A percentile compares a stretch with the other conserved stretches of the same genome.
Conservation (phyloP, 2,329 filamentous ascomycete species). For the Sclerotinia borealis region DNA sequence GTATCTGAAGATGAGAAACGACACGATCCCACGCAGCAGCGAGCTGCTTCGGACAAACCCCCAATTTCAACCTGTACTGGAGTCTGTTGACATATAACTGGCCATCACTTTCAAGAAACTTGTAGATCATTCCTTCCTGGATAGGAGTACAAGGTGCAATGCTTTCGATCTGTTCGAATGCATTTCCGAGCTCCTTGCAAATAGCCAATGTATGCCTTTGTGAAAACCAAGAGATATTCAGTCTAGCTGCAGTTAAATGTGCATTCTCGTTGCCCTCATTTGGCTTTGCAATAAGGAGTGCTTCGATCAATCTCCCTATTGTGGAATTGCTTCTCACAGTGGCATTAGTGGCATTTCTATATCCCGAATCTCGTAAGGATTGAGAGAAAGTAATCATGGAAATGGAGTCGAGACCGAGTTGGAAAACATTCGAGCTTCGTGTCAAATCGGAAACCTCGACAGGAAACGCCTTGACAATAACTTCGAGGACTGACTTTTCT, state of each 20-base stretch:
- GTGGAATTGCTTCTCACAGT: constrained; percentile 58
- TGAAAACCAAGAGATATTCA: constrained; percentile 36
- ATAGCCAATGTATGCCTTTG: constrained; percentile 28
- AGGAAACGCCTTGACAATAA: constrained; percentile 41
- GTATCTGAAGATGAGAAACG: constrained; percentile 50
- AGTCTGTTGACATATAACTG: constrained; percentile 76
- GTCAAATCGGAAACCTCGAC: constrained; percentile 36
- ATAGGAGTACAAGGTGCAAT: constrained; percentile 79
- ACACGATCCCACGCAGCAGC: constrained; percentile 51
- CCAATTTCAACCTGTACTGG: constrained; percentile 45
- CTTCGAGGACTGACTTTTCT: constrained; percentile 44
- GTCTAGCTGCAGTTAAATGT: constrained; percentile 33
- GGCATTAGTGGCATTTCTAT: constrained; percentile 55
- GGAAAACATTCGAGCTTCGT: constrained; percentile 67
- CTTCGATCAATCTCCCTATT: constrained; percentile 40
- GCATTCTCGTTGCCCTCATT: constrained; percentile 18
- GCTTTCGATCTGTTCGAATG: constrained; percentile 55
- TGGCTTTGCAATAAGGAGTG: constrained; percentile 16
- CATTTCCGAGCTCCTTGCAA: constrained; percentile 45
- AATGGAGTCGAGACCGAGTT: constrained; percentile 83
- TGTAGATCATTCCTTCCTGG: constrained; percentile 79
- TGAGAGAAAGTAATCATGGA: constrained; percentile 67
- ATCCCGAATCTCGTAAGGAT: constrained; percentile 56
- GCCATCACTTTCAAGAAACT: constrained; percentile 50
- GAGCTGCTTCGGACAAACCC: constrained; percentile 44